phyloP scores from a whole-genome alignment of 2,329 filamentous ascomycete genomes.

The Fusarium verticillioides region DNA sequence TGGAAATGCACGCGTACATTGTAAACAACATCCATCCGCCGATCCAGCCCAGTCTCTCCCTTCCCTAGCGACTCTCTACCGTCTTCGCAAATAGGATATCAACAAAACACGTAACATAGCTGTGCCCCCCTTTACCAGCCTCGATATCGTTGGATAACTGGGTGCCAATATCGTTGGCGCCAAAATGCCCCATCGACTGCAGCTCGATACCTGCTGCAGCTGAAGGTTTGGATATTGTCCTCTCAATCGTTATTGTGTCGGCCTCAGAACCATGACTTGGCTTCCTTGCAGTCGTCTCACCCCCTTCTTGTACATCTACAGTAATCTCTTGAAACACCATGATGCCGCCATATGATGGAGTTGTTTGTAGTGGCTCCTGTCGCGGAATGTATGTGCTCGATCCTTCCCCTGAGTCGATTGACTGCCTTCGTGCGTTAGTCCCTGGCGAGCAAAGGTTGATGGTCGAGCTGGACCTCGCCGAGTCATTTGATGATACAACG shows the following conservation, averaged over 20 bases:
- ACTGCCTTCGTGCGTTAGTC: constrained; percentile 18
- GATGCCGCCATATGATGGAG: constrained; percentile 61
- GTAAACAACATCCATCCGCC: background rate
- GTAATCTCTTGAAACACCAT: constrained; percentile 71
- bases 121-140: constrained; percentile 25
- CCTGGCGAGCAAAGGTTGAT: constrained; percentile 41
- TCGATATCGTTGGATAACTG: constrained; percentile 26
- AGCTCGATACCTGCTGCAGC: constrained; percentile 38
- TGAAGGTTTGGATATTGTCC: constrained; percentile 9
- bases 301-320: constrained; percentile 56
- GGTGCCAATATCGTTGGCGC: constrained; percentile 36
- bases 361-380: constrained; percentile 39
- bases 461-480: constrained; percentile 38
- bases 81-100: constrained; percentile 42
- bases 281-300: constrained; percentile 6
- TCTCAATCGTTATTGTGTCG: constrained; percentile 16
- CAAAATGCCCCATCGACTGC: constrained; percentile 41
- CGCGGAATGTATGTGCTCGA: constrained; percentile 31
- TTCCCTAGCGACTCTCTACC: constrained; percentile 33
- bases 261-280: constrained; percentile 9
- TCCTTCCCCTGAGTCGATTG: constrained; percentile 32
- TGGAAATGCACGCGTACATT: background rate
- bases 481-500: constrained; percentile 31
- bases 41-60: background rate
- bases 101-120: constrained; percentile 37